A percentile compares a stretch with the other conserved stretches of the same genome.
Conservation (phyloP, 83 land plant genomes). For the Picea abies region DNA sequence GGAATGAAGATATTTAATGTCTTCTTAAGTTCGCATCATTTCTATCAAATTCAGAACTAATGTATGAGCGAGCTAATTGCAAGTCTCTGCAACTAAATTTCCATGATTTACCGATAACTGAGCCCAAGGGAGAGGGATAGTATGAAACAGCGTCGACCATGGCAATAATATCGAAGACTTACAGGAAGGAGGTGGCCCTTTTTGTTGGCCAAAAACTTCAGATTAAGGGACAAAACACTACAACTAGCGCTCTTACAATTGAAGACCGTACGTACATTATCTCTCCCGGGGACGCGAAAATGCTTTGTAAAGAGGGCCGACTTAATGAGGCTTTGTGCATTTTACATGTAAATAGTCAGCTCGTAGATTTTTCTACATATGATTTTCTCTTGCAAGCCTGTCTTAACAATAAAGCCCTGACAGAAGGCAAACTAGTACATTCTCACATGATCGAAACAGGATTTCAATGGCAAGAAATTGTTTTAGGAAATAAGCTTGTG, state of each 20-base stretch:
- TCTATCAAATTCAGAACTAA: too few species aligned
- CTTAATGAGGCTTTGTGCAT: not conserved
- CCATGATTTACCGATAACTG: too few species aligned
- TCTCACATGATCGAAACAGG: slow-evolving; percentile 1
- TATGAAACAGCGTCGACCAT: not conserved
- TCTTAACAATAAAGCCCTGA: not conserved
- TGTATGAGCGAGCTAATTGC: too few species aligned
- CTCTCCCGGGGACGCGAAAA: not conserved
- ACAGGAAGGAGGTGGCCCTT: not conserved
- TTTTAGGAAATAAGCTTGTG: not conserved
- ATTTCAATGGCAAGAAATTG: not conserved
- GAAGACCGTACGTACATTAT: not conserved
- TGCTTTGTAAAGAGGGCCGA: not conserved
- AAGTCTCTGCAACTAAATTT: too few species aligned
- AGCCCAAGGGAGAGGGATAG: not conserved
- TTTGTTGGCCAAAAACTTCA: too few species aligned
- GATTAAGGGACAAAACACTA: too few species aligned
- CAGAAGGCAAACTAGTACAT: not conserved
- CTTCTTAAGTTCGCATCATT: too few species aligned
- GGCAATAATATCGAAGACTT: not conserved
- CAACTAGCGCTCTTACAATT: too few species aligned
- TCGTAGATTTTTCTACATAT: not conserved
- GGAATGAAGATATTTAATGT: too few species aligned
- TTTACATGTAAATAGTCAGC: not conserved
- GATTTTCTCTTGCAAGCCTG: not conserved